Evolutionary conservation across 352 stramenopile genomes (phyloP).

Genomic region (Phytophthora hybrid): DNA sequence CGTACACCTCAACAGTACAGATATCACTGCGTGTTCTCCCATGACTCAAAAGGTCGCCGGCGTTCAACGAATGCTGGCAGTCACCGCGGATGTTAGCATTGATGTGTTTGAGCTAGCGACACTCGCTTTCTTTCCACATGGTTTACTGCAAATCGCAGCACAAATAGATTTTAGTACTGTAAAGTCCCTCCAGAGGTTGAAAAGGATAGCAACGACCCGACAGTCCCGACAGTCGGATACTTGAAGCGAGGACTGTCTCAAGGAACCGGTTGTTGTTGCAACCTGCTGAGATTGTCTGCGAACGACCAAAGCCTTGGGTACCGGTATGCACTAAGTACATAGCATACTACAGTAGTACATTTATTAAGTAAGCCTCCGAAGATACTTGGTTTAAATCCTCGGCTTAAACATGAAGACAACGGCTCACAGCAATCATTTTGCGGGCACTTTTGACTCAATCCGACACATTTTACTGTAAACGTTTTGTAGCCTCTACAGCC

Average conservation of each 20-base stretch:
- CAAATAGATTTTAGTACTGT: background rate
- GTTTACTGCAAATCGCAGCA: conserved; percentile 26
- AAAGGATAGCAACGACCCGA: conserved; percentile 4
- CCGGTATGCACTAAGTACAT: no score
- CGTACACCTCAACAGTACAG: background rate
- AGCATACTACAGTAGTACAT: no score
- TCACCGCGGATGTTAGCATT: background rate
- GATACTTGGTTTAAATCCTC: no score
- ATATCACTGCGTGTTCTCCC: background rate
- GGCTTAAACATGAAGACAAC: no score
- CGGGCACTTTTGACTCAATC: background rate
- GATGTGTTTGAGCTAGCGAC: conserved; percentile 15
- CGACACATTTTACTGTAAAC: background rate
- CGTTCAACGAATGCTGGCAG: background rate
- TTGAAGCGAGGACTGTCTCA: conserved; percentile 25
- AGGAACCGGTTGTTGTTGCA: background rate
- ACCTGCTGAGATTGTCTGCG: background rate
- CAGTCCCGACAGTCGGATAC: background rate
- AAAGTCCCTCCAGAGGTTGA: conserved; percentile 3
- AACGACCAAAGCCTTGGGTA: background rate
- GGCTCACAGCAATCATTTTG: background rate
- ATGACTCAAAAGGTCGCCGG: background rate
- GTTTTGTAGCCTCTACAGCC: background rate
- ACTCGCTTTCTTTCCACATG: conserved; percentile 24
- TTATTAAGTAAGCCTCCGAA: no score